Evolutionary conservation across 2,329 filamentous ascomycete species (phyloP), one percentile per base, ranked within the genome.

Genomic region (Aspergillus oerlinghausenensis): DNA sequence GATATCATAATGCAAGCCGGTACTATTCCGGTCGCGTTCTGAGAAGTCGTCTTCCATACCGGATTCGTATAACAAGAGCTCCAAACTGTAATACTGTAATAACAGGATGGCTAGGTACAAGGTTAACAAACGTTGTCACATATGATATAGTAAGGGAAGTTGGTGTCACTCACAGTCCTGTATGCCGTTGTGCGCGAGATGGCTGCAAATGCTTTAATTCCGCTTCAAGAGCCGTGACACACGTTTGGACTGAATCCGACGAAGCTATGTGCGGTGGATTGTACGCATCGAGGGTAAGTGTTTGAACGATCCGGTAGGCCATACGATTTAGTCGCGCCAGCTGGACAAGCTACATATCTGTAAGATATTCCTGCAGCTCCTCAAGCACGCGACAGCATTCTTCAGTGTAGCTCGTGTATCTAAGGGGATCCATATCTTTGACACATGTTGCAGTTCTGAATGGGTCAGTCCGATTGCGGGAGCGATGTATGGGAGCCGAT

Each of bases 341-440:
- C 10, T 79, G 73, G 0, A 80, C 71, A 1, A 83, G 70, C 1
- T 75, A 71, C 0, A 65, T 55, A 51, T 86, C 83, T 0, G 76
- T 78, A 7, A 79, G 72, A 54, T 74, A 77, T 54, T 84, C 82
- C 5, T 62, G 62, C 0, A 68, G 65, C 0, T 74, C 65, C 23
- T 82, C 74, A 0, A 85, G 67, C 3, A 79, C 71, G 3, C 68
- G 68, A 4, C 83, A 64, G 51, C 82, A 84, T 52, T 80, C 76
- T 10, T 82, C 76, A 1, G 82, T 73, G 54, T 85, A 84, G 4
- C 72, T 70, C 0, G 80, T 80, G 52, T 79, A 84, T n/a, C 73
- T 76, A 68, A 82, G 74, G 0, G 80, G 70, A 14, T 83, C 79
- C 4, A 79, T 73, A 11, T 60, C 76, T 73, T 51, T 77, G 67